phyloP scores from a whole-genome alignment of 345 rosid species.

The Citropsis articulata region DNA sequence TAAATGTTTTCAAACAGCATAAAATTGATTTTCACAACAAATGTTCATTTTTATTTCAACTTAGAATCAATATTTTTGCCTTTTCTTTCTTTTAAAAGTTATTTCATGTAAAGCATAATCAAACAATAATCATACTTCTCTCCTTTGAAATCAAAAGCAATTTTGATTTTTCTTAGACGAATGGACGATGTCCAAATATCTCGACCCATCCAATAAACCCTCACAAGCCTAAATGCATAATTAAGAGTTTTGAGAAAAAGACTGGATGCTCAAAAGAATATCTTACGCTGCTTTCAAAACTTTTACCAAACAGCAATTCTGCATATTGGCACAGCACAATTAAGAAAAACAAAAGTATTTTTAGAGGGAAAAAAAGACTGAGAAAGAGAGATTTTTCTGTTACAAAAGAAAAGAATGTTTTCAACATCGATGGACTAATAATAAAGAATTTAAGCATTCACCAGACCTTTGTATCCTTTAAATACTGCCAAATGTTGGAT shows the following conservation, averaged over 20 bases:
- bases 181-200: neutral
- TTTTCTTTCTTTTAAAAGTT: neutral
- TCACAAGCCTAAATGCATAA: neutral
- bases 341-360: neutral
- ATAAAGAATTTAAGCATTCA: constrained; percentile 16
- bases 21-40: neutral
- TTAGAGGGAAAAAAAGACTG: neutral
- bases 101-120: neutral
- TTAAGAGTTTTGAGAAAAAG: neutral
- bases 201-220: neutral
- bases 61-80: neutral
- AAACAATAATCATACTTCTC: neutral
- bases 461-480: constrained; percentile 89
- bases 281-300: neutral
- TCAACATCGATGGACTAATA: constrained; percentile 2
- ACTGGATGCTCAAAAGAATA: neutral
- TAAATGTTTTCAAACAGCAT: neutral
- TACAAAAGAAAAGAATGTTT: neutral
- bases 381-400: neutral
- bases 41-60: neutral
- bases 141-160: neutral
- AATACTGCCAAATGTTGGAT: constrained; percentile 78
- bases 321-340: neutral
- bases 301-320: neutral
- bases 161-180: neutral